A percentile compares a stretch with the other conserved stretches of the same genome.
phyloP scores from a whole-genome alignment of 805 yeast species.

The Pichia sporocuriosa region DNA sequence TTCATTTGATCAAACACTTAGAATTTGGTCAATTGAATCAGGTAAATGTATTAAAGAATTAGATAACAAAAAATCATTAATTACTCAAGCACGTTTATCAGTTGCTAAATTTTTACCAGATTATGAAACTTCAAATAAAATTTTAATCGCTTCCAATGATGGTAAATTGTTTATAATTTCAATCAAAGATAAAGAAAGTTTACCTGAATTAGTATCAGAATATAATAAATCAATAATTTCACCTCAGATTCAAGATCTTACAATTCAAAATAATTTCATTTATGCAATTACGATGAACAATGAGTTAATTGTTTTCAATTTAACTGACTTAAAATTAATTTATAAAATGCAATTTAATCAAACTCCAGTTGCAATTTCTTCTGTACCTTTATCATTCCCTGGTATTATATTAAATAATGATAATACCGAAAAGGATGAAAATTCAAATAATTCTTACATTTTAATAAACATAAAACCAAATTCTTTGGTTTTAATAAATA shows the following conservation, averaged over 20 bases:
- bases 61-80: constrained; percentile 2
- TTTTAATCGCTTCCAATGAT: constrained; percentile 15
- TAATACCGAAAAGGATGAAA: background rate
- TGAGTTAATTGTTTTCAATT: constrained; percentile 11
- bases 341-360: constrained; percentile 9
- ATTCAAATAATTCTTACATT: constrained; percentile 1
- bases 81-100: constrained; percentile 11
- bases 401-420: background rate
- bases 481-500: constrained; percentile 11
- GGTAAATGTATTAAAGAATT: constrained; percentile 7
- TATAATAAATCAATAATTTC: constrained; percentile 8
- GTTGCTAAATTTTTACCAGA: constrained; percentile 11
- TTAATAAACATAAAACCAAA: constrained; percentile 13
- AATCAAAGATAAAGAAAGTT: background rate
- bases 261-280: constrained; percentile 10
- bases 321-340: constrained; percentile 9
- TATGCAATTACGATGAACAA: constrained; percentile 12
- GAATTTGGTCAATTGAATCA: constrained; percentile 31
- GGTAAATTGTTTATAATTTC: constrained; percentile 11
- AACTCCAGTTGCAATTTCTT: constrained; percentile 10
- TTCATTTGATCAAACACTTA: constrained; percentile 62
- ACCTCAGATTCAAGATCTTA: constrained; percentile 15
- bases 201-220: background rate
- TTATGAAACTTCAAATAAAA: constrained; percentile 5
- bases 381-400: constrained; percentile 7